Evolutionary conservation across 768 basidiomycete species (phyloP).

Genomic region (Gyrodon lividus): DNA sequence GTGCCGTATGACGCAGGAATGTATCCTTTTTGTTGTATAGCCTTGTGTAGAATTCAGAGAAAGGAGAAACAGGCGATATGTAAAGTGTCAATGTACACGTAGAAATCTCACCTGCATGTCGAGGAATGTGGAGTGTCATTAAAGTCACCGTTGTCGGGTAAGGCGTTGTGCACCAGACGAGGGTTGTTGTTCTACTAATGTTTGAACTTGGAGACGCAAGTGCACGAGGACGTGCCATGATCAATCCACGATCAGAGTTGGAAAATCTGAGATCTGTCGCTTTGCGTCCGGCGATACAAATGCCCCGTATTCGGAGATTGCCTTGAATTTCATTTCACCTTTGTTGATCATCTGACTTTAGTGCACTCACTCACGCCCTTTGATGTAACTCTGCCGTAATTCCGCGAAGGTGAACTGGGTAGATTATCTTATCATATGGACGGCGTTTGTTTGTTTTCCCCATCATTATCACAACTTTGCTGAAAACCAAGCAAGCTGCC

Average conservation of each 20-base stretch:
- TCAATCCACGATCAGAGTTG: too few species aligned
- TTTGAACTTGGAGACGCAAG: not conserved
- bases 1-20: conserved; percentile 5
- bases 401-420: not conserved
- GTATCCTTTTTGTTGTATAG: not conserved
- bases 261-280: conserved; percentile 31
- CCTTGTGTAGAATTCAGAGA: not conserved
- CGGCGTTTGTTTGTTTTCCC: not conserved
- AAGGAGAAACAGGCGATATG: too few species aligned
- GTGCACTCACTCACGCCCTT: too few species aligned
- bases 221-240: conserved; percentile 2
- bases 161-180: not conserved
- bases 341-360: not conserved
- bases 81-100: not conserved
- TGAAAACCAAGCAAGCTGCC: too few species aligned
- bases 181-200: too few species aligned
- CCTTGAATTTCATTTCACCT: conserved; percentile 15
- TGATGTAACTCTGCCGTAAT: not conserved
- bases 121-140: not conserved
- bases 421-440: not conserved
- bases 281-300: conserved; percentile 33
- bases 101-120: not conserved
- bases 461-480: too few species aligned
- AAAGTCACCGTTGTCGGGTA: not conserved
- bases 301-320: conserved; percentile 32